Evolutionary conservation across 2,329 filamentous ascomycete species (phyloP).

Genomic region (Arachnopeziza araneosa): DNA sequence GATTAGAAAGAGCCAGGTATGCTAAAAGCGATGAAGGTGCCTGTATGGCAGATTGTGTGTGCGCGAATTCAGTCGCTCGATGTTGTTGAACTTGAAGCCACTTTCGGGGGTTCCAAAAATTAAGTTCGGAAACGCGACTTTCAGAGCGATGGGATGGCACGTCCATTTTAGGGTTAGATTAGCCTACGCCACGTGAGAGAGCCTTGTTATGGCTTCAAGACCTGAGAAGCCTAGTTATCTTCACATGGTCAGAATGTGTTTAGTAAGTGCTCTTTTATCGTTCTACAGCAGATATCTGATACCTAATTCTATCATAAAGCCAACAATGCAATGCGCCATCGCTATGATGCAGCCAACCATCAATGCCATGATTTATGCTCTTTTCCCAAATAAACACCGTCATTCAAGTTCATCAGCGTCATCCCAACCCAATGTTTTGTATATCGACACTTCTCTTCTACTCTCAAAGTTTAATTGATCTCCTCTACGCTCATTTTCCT

Average conservation of each 20-base stretch:
- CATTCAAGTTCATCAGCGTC: conserved; percentile 24
- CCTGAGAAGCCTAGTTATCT: too few relatives aligned
- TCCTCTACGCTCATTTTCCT: conserved; percentile 17
- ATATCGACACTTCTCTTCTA: conserved; percentile 27
- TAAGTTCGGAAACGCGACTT: background rate
- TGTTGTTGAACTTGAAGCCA: background rate
- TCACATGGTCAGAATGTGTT: background rate
- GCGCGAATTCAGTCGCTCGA: background rate
- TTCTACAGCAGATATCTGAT: background rate
- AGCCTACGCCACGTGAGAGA: too few relatives aligned
- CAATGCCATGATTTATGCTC: background rate
- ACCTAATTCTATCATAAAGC: background rate
- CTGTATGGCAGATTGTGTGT: background rate
- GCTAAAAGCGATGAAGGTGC: background rate
- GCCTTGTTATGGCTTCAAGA: too few relatives aligned
- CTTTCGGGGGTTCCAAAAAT: background rate
- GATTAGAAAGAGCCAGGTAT: background rate
- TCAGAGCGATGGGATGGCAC: background rate
- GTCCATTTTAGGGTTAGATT: background rate
- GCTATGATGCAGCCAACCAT: background rate
- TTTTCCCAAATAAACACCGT: background rate
- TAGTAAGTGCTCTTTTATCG: background rate
- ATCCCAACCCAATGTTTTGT: conserved; percentile 34
- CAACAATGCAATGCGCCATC: background rate
- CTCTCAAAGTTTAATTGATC: background rate